phyloP scores from a whole-genome alignment of 257 asterid species.

The Osmanthus fragrans region DNA sequence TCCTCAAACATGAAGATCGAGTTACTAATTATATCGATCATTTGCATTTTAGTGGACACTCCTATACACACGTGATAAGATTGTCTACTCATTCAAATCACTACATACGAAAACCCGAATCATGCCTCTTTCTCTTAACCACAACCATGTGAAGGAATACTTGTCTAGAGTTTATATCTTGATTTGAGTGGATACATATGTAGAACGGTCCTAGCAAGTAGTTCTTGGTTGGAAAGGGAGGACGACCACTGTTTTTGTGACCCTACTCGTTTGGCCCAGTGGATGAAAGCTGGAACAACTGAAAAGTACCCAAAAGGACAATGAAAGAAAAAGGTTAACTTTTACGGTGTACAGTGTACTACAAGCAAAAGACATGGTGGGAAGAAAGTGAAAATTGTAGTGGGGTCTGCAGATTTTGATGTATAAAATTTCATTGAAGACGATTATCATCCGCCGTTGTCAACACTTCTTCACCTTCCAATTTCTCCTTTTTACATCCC shows the following conservation, averaged over 20 bases:
- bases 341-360: background rate
- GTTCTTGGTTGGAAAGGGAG: too few relatives aligned
- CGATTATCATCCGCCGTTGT: slow-evolving; percentile 19
- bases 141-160: too few relatives aligned
- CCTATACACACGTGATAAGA: too few relatives aligned
- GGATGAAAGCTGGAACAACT: background rate
- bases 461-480: slow-evolving; percentile 22
- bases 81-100: too few relatives aligned
- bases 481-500: slow-evolving; percentile 18
- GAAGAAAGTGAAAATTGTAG: slow-evolving; percentile 36
- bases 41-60: too few relatives aligned
- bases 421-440: slow-evolving; percentile 25
- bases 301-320: background rate
- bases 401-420: slow-evolving; percentile 35
- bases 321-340: background rate
- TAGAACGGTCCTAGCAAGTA: too few relatives aligned
- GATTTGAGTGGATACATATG: too few relatives aligned
- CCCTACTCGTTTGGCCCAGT: background rate
- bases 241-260: background rate
- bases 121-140: too few relatives aligned
- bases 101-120: too few relatives aligned
- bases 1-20: too few relatives aligned
- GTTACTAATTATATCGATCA: too few relatives aligned
- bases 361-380: background rate
- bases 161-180: too few relatives aligned